A percentile compares a stretch with the other conserved stretches of the same genome.
phyloP scores from a whole-genome alignment of 1,284 basidiomycete species.

The Mixia osmundae region DNA sequence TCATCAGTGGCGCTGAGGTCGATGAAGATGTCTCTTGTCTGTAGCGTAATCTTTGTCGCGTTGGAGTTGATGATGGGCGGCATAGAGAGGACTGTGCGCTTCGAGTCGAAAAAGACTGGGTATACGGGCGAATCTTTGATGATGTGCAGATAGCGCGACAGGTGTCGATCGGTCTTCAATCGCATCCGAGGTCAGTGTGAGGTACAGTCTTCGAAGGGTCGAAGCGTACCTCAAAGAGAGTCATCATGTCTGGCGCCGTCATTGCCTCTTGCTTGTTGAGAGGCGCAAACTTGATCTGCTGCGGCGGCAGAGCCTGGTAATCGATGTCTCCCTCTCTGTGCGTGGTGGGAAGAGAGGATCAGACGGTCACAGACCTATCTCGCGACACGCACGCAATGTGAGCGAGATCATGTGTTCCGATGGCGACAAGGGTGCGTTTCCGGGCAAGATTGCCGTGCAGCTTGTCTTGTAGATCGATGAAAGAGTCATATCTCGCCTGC shows the following conservation, averaged over 20 bases:
- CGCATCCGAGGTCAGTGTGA: neutral
- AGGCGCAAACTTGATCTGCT: conserved; percentile 71
- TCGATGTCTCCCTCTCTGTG: conserved; percentile 18
- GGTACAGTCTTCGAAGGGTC: neutral
- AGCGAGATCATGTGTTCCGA: conserved; percentile 93
- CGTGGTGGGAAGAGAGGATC: neutral
- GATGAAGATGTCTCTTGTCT: conserved; percentile 86
- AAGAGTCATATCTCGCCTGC: conserved; percentile 70
- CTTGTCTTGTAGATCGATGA: conserved; percentile 97
- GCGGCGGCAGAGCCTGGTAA: conserved; percentile 76
- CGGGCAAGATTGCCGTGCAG: conserved; percentile 89
- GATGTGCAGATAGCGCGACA: conserved; percentile 70
- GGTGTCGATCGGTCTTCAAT: conserved; percentile 65
- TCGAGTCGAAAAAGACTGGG: conserved; percentile 85
- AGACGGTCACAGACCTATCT: neutral
- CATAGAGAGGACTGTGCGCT: conserved; percentile 75
- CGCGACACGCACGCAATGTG: conserved; percentile 31
- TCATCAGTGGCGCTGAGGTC: conserved; percentile 95
- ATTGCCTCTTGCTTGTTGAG: conserved; percentile 50
- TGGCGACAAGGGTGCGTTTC: conserved; percentile 71
- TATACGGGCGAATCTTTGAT: conserved; percentile 88
- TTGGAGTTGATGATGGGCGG: conserved; percentile 97
- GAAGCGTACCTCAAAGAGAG: conserved; percentile 64
- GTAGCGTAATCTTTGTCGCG: conserved; percentile 86
- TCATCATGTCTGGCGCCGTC: conserved; percentile 67